phyloP scores from a whole-genome alignment of 2,329 filamentous ascomycete species.

The Xylariomycetidae sp. region DNA sequence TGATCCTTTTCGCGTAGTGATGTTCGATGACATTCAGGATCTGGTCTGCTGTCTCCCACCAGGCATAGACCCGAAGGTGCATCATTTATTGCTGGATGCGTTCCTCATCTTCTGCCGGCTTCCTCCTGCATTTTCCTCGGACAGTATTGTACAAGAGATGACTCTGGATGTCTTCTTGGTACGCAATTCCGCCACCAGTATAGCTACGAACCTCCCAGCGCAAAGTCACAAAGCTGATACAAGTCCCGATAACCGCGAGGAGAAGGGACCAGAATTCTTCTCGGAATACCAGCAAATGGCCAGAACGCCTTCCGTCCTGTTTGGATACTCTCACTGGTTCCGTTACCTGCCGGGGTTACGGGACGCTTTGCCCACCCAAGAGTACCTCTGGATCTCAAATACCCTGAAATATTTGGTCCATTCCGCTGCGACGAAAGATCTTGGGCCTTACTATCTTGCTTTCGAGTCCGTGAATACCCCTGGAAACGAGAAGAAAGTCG shows the following conservation, averaged over 20 bases:
- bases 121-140: conserved; percentile 39
- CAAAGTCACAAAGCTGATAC: too few relatives aligned
- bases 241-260: too few relatives aligned
- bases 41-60: conserved; percentile 50
- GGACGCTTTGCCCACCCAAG: conserved; percentile 25
- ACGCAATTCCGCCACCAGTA: conserved; percentile 28
- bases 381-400: conserved; percentile 42
- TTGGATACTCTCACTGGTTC: conserved; percentile 40
- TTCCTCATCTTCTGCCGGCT: conserved; percentile 64
- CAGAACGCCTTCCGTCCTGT: conserved; percentile 42
- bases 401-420: conserved; percentile 53
- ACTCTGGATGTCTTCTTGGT: conserved; percentile 47
- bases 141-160: conserved; percentile 27
- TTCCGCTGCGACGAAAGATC: conserved; percentile 35
- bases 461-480: conserved; percentile 55
- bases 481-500: conserved; percentile 56
- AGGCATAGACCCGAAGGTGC: conserved; percentile 27
- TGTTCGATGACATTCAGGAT: conserved; percentile 69
- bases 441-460: conserved; percentile 67
- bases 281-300: conserved; percentile 19
- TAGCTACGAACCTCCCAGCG: too few relatives aligned
- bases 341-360: conserved; percentile 26
- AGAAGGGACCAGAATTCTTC: too few relatives aligned
- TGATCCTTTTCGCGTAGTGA: conserved; percentile 76
- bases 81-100: conserved; percentile 54